Evolutionary conservation across 2,329 filamentous ascomycete species (phyloP).

Genomic region (Ophiostoma fasciatum): DNA sequence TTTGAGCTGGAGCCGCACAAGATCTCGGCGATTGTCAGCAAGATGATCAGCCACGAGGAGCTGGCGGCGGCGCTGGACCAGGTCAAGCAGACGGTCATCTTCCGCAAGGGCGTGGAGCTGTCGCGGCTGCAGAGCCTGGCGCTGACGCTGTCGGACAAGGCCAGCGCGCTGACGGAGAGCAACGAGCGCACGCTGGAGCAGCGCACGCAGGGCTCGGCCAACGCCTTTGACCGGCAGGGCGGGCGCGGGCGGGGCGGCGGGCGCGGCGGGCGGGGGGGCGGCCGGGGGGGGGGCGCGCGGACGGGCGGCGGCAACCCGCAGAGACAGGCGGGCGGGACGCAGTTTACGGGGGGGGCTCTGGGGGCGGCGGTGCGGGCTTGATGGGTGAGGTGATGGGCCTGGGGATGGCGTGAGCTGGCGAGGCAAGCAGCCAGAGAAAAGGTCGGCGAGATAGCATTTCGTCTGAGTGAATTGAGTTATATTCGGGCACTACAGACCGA

Average conservation of each 20-base stretch:
- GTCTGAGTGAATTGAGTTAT: too few species aligned
- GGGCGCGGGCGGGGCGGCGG: conserved; percentile 61
- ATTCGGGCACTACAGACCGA: too few species aligned
- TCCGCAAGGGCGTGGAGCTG: conserved; percentile 98
- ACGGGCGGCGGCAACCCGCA: conserved; percentile 43
- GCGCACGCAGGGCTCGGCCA: conserved; percentile 86
- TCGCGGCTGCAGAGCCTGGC: conserved; percentile 91
- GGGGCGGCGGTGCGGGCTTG: conserved; percentile 52
- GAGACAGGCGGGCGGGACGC: conserved; percentile 56
- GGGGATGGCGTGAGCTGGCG: too few species aligned
- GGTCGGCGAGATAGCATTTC: too few species aligned
- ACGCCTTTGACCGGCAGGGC: conserved; percentile 88
- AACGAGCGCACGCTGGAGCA: conserved; percentile 97
- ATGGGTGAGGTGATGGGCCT: too few species aligned
- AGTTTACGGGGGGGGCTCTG: conserved; percentile 70
- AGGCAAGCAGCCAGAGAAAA: too few species aligned
- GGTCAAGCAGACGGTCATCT: conserved; percentile 93
- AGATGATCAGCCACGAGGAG: conserved; percentile 99
- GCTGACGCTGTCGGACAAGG: conserved; percentile 89
- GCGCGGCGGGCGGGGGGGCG: conserved; percentile 43
- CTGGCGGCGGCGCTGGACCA: conserved; percentile 92
- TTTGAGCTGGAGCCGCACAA: conserved; percentile 88
- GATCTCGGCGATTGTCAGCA: conserved; percentile 88
- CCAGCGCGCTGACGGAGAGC: conserved; percentile 84
- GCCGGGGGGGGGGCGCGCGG: conserved; percentile 46